Evolutionary conservation across 495 filamentous ascomycete species (phyloP).

Genomic region (Penicillium samsonianum): DNA sequence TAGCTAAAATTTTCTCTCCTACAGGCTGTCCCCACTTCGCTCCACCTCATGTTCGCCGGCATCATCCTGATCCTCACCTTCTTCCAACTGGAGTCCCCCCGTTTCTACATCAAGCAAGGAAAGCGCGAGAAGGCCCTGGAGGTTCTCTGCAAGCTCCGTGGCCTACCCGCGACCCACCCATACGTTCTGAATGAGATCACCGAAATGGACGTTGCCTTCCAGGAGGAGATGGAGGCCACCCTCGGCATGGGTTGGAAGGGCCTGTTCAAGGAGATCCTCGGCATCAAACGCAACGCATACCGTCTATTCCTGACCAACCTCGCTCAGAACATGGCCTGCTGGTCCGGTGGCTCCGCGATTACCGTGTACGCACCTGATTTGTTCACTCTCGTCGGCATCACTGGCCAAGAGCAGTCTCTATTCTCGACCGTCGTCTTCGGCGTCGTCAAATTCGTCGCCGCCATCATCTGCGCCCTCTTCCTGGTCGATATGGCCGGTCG

Average conservation of each 20-base stretch:
- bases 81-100: slow-evolving; percentile 8
- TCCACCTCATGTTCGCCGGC: slow-evolving; percentile 7
- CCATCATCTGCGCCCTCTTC: slow-evolving; percentile 50
- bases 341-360: slow-evolving; percentile 60
- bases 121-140: slow-evolving; percentile 4
- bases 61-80: slow-evolving; percentile 5
- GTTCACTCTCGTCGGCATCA: slow-evolving; percentile 56
- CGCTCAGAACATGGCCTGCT: slow-evolving; percentile 56
- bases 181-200: slow-evolving; percentile 3
- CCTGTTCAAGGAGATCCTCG: slow-evolving; percentile 6
- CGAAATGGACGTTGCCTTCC: slow-evolving; percentile 57
- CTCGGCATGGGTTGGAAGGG: slow-evolving; percentile 9
- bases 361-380: slow-evolving; percentile 33
- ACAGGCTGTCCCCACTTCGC: slow-evolving; percentile 5
- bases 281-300: slow-evolving; percentile 33
- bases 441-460: slow-evolving; percentile 58
- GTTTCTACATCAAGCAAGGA: slow-evolving; percentile 7
- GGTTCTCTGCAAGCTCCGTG: slow-evolving; percentile 6
- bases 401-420: slow-evolving; percentile 53
- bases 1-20: neutral
- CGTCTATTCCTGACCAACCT: slow-evolving; percentile 51
- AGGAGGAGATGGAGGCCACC: slow-evolving; percentile 58
- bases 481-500: slow-evolving; percentile 22
- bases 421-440: slow-evolving; percentile 62
- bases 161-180: slow-evolving; percentile 7